Evolutionary conservation across 1,284 basidiomycete genomes (phyloP), one percentile per base, ranked within the genome.

Genomic region (Pyrrhoderma noxium): DNA sequence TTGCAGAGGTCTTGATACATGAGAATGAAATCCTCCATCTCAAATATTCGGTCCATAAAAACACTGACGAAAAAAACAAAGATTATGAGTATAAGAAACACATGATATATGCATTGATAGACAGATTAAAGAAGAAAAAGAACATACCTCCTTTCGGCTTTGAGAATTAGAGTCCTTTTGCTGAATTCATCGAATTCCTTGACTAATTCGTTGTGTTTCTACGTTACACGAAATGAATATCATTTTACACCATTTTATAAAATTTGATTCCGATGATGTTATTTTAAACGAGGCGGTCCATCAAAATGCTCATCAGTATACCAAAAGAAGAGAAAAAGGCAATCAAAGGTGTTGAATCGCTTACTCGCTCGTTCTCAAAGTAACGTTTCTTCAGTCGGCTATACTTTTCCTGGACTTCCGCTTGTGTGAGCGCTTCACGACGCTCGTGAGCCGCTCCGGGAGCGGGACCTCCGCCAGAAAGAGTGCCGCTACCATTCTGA

Each of bases 341-440:
- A 31, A 31, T 45, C 27, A 31, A 31, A 31, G 27, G 27, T 22
- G n/a, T 45, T 47, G n/a, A 45, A 25, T 31, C 27, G 27, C 68
- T 74, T 57, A 84, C 82, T 72, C 84, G 77, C 60, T 84, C 82
- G 42, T 85, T 72, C 53, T 84, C 79, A 57, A 76, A 75, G 61
- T 75, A 81, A 37, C 76, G 76, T 46, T 77, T 67, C 60, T 85
- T 85, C 46, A 82, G 68, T 53, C 71, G 75, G 58, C 70, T 75
- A 64, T 82, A 80, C 63, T 81, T 83, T 66, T 82, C 80, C 40
- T 61, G 60, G 50, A 74, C 63, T 46, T 79, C 79, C 67, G 43
- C 54, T 42, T 59, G 54, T 34, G 60, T 61, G 55, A 59, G n/a
- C 27, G 27, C 7, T 11, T 31, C 27, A 21, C 36, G 46, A 14